Evolutionary conservation across 2,329 filamentous ascomycete species (phyloP).

Genomic region (Pseudogymnoascus sp.): DNA sequence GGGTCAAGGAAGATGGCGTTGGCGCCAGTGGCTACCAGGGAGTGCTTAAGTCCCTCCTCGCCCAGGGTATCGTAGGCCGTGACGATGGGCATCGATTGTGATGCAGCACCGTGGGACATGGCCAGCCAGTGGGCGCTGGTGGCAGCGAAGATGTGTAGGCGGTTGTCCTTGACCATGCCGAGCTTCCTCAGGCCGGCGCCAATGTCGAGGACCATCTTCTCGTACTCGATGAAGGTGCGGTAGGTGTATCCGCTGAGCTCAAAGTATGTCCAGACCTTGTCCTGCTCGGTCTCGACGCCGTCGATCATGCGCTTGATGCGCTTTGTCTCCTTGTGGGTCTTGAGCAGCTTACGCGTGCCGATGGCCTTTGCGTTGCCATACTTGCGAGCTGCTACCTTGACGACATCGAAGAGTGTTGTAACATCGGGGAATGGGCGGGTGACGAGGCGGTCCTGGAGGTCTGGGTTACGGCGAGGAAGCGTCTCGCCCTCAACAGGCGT

Average conservation of each 20-base stretch:
- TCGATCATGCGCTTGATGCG: conserved; percentile 59
- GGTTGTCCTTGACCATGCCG: conserved; percentile 60
- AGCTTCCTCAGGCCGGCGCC: conserved; percentile 67
- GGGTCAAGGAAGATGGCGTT: conserved; percentile 83
- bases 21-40: conserved; percentile 70
- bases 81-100: conserved; percentile 84
- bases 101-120: conserved; percentile 48
- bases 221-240: conserved; percentile 70
- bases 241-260: conserved; percentile 75
- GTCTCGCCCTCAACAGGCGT: conserved; percentile 57
- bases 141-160: conserved; percentile 72
- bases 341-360: conserved; percentile 65
- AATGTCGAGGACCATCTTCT: conserved; percentile 58
- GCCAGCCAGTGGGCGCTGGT: conserved; percentile 38
- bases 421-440: conserved; percentile 50
- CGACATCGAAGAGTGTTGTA: conserved; percentile 67
- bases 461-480: conserved; percentile 53
- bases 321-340: conserved; percentile 75
- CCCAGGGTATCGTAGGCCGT: conserved; percentile 93
- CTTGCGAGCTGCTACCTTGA: conserved; percentile 58
- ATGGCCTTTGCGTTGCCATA: conserved; percentile 59
- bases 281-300: conserved; percentile 68
- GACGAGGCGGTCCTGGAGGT: conserved; percentile 51
- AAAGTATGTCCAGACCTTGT: conserved; percentile 85
- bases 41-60: conserved; percentile 74